Evolutionary conservation across 345 rosid genomes (phyloP).

Genomic region (Mangifera indica): DNA sequence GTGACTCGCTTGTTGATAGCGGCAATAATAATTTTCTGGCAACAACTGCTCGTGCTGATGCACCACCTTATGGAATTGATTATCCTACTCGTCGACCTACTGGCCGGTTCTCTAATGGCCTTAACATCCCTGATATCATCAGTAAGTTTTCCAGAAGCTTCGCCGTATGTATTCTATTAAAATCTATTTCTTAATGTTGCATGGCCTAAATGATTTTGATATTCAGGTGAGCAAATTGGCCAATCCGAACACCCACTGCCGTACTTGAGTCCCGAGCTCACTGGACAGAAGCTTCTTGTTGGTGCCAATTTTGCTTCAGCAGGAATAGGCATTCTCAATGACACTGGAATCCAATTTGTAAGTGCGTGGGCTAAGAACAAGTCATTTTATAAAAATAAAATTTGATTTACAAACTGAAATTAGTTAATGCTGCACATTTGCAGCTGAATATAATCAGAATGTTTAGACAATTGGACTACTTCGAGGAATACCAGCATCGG

Average conservation of each 20-base stretch:
- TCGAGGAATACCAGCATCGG: constrained; percentile 56
- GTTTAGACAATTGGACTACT: constrained; percentile 54
- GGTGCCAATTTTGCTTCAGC: constrained; percentile 97
- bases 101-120: constrained; percentile 75
- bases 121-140: constrained; percentile 71
- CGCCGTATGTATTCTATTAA: neutral
- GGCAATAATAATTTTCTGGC: constrained; percentile 73
- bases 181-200: neutral
- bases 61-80: constrained; percentile 75
- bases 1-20: constrained; percentile 76
- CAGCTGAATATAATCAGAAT: constrained; percentile 70
- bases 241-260: constrained; percentile 57
- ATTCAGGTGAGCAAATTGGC: constrained; percentile 54
- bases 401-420: neutral
- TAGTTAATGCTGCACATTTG: neutral
- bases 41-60: constrained; percentile 72
- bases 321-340: constrained; percentile 71
- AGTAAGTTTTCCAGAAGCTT: constrained; percentile 32
- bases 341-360: constrained; percentile 66
- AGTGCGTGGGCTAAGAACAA: constrained; percentile 13
- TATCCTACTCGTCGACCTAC: constrained; percentile 60
- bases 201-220: neutral
- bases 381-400: no score
- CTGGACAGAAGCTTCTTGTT: constrained; percentile 45
- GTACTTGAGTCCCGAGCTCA: constrained; percentile 66